Evolutionary conservation across 495 filamentous ascomycete species (phyloP), one percentile per base, ranked within the genome.

Genomic region (Podospora tetraspora): DNA sequence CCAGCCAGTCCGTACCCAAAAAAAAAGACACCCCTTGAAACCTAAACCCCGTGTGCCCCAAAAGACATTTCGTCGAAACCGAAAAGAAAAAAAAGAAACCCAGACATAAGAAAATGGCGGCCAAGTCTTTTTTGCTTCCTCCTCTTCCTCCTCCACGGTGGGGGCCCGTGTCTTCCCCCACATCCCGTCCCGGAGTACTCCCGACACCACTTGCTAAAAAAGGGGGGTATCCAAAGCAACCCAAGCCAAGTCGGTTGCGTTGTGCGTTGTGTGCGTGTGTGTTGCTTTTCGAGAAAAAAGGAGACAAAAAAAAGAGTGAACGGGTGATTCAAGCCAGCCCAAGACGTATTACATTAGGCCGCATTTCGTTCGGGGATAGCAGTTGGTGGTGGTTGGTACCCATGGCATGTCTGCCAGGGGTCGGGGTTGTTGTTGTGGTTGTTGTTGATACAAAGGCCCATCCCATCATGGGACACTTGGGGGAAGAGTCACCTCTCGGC

Each of bases 401-500:
- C 16, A n/a, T 52, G 43, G 43, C 16, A 19, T 19, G 7, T 52
- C 43, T 52, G 43, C 43, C 16, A 52, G 43, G 43, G 43, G 8
- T n/a, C 25, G 32, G 16, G 5, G 21, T 19, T 25, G 64, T 57
- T 30, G 25, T 22, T 23, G 21, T 19, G 21, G 64, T 57, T 30
- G 25, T 22, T 23, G 61, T 59, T 58, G 59, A 21, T 57, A 60
- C 13, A 61, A 13, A n/a, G 25, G 23, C 24, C 57, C 24, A 56
- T 29, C 23, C 8, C 27, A 25, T 25, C 24, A 25, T 25, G 22
- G 21, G 25, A 21, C 34, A 43, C 34, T 12, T 34, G 22, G 12
- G 24, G 68, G 13, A 65, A 56, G 24, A 3, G 12, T 70, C 66
- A 71, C 61, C 73, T 76, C 13, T 74, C 72, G 6, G 62, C 71